Evolutionary conservation across 768 basidiomycete species (phyloP).

Genomic region (Tulasnella sp.): DNA sequence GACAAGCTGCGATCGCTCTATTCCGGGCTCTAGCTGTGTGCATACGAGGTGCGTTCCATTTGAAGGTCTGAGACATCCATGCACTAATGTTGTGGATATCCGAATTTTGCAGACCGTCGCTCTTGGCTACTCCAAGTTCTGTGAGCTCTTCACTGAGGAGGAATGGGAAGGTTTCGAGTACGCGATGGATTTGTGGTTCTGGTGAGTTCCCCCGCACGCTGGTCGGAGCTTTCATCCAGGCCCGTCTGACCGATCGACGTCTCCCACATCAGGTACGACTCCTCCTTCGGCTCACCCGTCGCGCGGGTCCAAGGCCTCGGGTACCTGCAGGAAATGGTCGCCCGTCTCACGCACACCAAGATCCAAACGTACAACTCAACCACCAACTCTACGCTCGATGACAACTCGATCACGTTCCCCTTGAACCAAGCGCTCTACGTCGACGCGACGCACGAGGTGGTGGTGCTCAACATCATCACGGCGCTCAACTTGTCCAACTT

Average conservation of each 20-base stretch:
- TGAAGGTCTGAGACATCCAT: not conserved
- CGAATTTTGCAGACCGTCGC: slow-evolving; percentile 72
- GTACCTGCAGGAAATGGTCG: slow-evolving; percentile 71
- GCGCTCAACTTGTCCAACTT: slow-evolving; percentile 74
- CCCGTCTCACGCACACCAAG: slow-evolving; percentile 47
- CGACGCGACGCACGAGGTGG: slow-evolving; percentile 62
- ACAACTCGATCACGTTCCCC: slow-evolving; percentile 24
- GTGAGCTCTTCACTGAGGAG: slow-evolving; percentile 75
- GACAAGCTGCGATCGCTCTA: not conserved
- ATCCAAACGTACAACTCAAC: slow-evolving; percentile 26
- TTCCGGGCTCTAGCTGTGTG: slow-evolving; percentile 39
- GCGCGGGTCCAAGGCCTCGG: slow-evolving; percentile 68
- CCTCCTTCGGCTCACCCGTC: slow-evolving; percentile 71
- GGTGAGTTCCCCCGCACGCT: slow-evolving; percentile 25
- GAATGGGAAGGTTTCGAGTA: slow-evolving; percentile 95
- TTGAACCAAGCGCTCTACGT: slow-evolving; percentile 27
- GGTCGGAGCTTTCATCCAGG: not conserved
- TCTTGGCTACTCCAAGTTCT: slow-evolving; percentile 84
- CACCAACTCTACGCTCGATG: slow-evolving; percentile 31
- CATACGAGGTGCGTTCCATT: slow-evolving; percentile 53
- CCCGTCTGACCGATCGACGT: not conserved
- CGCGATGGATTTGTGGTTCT: slow-evolving; percentile 58
- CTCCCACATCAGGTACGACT: slow-evolving; percentile 40
- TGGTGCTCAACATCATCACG: slow-evolving; percentile 75
- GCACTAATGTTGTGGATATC: not conserved